A percentile compares a stretch with the other conserved stretches of the same genome.
phyloP scores from a whole-genome alignment of 2,329 filamentous ascomycete genomes.

The Xylariaceae sp. region DNA sequence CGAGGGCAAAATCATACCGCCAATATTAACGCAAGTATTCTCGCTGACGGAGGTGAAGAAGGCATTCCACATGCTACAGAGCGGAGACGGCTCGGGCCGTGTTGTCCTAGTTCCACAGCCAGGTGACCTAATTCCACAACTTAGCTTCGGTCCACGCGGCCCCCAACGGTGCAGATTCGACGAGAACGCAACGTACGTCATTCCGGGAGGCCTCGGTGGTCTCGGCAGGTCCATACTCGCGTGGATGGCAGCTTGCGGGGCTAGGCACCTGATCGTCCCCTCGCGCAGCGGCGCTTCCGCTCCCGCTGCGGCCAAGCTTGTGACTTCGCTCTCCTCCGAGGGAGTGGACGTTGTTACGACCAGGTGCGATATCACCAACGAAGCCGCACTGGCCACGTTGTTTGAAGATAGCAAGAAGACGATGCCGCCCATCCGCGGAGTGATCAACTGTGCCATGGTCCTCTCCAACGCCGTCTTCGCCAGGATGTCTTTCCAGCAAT shows the following conservation, averaged over 20 bases:
- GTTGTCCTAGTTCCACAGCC: too few species aligned
- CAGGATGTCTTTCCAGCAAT: slow-evolving; percentile 17
- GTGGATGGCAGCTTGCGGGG: slow-evolving; percentile 37
- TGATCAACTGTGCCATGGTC: slow-evolving; percentile 17
- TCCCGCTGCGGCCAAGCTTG: background rate
- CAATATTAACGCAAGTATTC: too few species aligned
- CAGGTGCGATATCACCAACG: slow-evolving; percentile 3
- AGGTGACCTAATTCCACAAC: slow-evolving; percentile 7
- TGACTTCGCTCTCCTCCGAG: background rate
- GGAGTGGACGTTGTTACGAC: slow-evolving; percentile 1
- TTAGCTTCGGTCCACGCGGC: background rate
- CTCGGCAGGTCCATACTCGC: slow-evolving; percentile 36
- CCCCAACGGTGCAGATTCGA: background rate
- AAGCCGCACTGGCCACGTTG: background rate
- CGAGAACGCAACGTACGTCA: slow-evolving; percentile 35
- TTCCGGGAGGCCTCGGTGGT: slow-evolving; percentile 41
- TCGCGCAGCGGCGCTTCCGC: slow-evolving; percentile 30
- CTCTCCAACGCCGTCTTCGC: slow-evolving; percentile 16
- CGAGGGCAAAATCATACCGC: too few species aligned
- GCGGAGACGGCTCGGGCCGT: too few species aligned
- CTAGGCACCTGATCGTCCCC: slow-evolving; percentile 35
- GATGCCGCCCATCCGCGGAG: slow-evolving; percentile 13
- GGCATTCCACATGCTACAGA: too few species aligned
- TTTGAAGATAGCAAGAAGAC: background rate
- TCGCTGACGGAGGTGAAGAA: too few species aligned